Percentiles rank a stretch among this genome's conserved stretches.
These are phyloP conservation scores for Ophiostoma sp. DNA, from an alignment of 2,329 filamentous ascomycete genomes.

Conservation along the genomic window DNA sequence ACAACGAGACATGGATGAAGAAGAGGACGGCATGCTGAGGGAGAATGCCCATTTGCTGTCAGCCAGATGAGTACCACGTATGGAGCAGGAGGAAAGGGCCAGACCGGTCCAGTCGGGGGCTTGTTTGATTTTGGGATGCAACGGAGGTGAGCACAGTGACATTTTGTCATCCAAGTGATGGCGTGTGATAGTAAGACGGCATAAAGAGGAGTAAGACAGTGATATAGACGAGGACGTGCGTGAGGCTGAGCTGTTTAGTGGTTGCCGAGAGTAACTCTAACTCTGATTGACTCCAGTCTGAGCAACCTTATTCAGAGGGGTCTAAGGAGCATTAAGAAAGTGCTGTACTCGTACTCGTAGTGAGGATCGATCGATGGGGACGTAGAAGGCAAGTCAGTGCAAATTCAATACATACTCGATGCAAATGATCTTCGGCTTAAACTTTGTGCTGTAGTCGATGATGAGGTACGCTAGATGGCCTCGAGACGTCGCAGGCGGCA, in stretches of 20 bases:
- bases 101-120: too few relatives aligned
- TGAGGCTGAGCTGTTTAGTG: neutral
- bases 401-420: too few relatives aligned
- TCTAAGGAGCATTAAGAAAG: too few relatives aligned
- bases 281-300: neutral
- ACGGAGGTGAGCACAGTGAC: neutral
- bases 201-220: neutral
- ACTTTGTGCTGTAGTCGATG: too few relatives aligned
- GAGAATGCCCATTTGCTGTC: neutral
- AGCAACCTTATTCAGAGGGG: neutral
- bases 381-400: too few relatives aligned
- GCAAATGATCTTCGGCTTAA: too few relatives aligned
- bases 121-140: too few relatives aligned
- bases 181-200: neutral
- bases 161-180: neutral
- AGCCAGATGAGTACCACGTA: neutral
- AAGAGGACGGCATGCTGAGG: neutral
- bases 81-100: too few relatives aligned
- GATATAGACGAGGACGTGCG: neutral
- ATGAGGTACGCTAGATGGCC: too few relatives aligned
- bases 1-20: neutral
- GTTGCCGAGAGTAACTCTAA: slow-evolving; percentile 2
- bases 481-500: too few relatives aligned
- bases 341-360: too few relatives aligned
- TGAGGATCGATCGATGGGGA: too few relatives aligned